These are phyloP conservation scores for Tilletia setariae DNA, from an alignment of 1,284 basidiomycete species.

Conservation along the genomic window DNA sequence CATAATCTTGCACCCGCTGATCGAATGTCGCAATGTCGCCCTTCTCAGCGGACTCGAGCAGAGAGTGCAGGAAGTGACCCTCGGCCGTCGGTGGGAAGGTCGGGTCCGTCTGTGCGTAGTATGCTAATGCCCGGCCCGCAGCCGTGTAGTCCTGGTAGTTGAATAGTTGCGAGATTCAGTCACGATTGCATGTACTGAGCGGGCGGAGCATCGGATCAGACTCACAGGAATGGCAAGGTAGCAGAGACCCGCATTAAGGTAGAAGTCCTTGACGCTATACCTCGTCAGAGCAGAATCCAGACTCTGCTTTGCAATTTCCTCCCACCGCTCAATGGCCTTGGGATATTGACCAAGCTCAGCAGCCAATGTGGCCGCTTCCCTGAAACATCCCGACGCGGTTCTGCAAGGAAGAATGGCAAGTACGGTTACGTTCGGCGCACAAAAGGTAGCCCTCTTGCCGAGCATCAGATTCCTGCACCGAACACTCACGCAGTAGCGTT, in stretches of 20 bases:
- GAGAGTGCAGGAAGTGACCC: conserved; percentile 48
- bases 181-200: too few relatives aligned
- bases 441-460: not conserved
- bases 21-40: conserved; percentile 49
- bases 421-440: not conserved
- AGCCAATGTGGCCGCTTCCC: conserved; percentile 91
- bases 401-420: conserved; percentile 19
- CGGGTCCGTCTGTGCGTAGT: conserved; percentile 51
- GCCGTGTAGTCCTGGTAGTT: conserved; percentile 43
- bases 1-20: conserved; percentile 46
- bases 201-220: too few relatives aligned
- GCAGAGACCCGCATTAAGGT: conserved; percentile 82
- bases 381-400: conserved; percentile 91
- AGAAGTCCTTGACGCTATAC: conserved; percentile 98
- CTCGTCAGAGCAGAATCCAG: conserved; percentile 83
- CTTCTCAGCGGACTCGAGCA: conserved; percentile 46
- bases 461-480: too few relatives aligned
- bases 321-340: conserved; percentile 80
- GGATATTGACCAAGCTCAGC: conserved; percentile 82
- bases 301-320: conserved; percentile 83
- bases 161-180: not conserved
- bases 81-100: conserved; percentile 51
- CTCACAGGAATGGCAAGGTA: conserved; percentile 81
- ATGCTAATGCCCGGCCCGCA: conserved; percentile 49
- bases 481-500: conserved; percentile 83